phyloP scores from a whole-genome alignment of 148 eudicot species.

The Silene uniflora region DNA sequence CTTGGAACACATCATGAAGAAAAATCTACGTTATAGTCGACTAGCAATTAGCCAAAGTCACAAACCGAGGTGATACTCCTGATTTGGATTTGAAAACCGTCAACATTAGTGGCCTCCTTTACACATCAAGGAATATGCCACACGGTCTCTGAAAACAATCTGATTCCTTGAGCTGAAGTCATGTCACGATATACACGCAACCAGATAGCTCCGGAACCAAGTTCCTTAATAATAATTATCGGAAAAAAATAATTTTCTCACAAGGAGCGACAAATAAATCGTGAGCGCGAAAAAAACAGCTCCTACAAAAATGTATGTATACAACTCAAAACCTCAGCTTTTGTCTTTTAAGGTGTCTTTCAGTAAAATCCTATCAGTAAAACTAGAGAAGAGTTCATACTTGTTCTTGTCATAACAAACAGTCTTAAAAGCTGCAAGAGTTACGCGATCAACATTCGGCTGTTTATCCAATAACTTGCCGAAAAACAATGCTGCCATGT shows the following conservation, averaged over 20 bases:
- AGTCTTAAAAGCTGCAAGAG: slow-evolving; percentile 69
- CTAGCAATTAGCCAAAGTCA: no score
- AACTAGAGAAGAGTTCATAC: slow-evolving; percentile 63
- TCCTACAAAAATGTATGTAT: neutral
- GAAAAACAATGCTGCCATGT: slow-evolving; percentile 58
- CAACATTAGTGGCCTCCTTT: no score
- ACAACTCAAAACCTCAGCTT: neutral
- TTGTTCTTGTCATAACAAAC: slow-evolving; percentile 68
- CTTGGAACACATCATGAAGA: no score
- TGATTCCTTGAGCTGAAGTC: no score
- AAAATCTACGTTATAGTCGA: no score
- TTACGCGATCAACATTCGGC: slow-evolving; percentile 51
- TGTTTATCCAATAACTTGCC: slow-evolving; percentile 59
- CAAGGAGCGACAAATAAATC: neutral
- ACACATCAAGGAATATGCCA: no score
- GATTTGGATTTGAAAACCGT: no score
- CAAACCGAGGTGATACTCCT: no score
- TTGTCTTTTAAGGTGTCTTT: slow-evolving; percentile 5
- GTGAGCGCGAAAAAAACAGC: neutral
- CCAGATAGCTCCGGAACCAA: neutral
- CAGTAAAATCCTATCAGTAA: slow-evolving; percentile 36
- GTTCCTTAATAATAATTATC: neutral
- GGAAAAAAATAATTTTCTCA: neutral
- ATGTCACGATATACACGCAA: no score
- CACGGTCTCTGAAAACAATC: no score